These are phyloP conservation scores for Ramalina peruviana DNA, from an alignment of 495 filamentous ascomycete species.

Conservation along the genomic window DNA sequence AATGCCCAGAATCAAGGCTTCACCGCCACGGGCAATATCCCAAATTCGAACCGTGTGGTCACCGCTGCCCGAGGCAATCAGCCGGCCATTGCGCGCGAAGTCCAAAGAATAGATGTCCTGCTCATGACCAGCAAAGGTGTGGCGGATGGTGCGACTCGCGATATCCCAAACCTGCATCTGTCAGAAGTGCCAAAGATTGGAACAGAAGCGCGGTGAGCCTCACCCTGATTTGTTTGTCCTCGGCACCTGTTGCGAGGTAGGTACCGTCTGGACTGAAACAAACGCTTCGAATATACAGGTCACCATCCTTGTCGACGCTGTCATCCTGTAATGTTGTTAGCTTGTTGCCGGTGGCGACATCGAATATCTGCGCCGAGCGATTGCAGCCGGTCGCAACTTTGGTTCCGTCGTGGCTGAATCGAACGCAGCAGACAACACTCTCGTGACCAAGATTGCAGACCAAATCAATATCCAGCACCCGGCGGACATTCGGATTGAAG, in stretches of 20 bases:
- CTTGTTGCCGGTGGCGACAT: slow-evolving; percentile 64
- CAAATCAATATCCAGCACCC: slow-evolving; percentile 73
- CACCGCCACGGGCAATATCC: slow-evolving; percentile 66
- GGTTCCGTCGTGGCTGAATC: slow-evolving; percentile 80
- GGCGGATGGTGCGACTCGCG: slow-evolving; percentile 53
- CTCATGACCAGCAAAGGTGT: slow-evolving; percentile 75
- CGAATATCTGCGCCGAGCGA: slow-evolving; percentile 79
- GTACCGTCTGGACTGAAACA: slow-evolving; percentile 88
- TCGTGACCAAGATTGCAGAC: slow-evolving; percentile 78
- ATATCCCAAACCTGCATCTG: slow-evolving; percentile 74
- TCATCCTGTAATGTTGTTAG: slow-evolving; percentile 73
- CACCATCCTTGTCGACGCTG: slow-evolving; percentile 65
- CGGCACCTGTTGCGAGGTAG: slow-evolving; percentile 77
- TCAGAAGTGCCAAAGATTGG: not conserved
- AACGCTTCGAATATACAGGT: slow-evolving; percentile 82
- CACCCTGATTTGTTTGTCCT: slow-evolving; percentile 84
- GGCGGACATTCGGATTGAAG: slow-evolving; percentile 74
- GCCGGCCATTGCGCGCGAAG: slow-evolving; percentile 73
- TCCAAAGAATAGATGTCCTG: slow-evolving; percentile 92
- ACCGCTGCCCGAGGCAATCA: slow-evolving; percentile 79
- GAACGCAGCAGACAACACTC: slow-evolving; percentile 81
- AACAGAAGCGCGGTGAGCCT: slow-evolving; percentile 20
- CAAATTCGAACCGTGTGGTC: slow-evolving; percentile 81
- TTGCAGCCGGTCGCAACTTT: slow-evolving; percentile 86
- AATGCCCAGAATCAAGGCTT: slow-evolving; percentile 64